Percentiles rank a stretch among this genome's conserved stretches.
phyloP scores from a whole-genome alignment of 1,139 yeast species.

The Hemisphaericaspora xylanilytica region DNA sequence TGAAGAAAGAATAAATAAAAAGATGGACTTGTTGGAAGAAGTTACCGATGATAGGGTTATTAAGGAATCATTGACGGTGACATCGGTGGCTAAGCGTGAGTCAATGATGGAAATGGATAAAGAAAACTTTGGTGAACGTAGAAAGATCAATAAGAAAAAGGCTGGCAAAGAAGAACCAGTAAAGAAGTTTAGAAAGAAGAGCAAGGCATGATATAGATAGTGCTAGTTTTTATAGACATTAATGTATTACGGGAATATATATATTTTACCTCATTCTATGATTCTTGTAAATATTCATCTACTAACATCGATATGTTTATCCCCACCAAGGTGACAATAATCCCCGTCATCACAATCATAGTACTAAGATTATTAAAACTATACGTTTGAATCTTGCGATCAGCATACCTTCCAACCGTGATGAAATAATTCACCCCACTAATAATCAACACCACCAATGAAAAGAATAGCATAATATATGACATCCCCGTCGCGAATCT shows the following conservation, averaged over 20 bases:
- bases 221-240: not conserved
- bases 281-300: conserved; percentile 26
- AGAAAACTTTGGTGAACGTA: conserved; percentile 80
- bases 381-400: conserved; percentile 41
- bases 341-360: conserved; percentile 33
- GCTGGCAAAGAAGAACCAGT: conserved; percentile 15
- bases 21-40: conserved; percentile 69
- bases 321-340: conserved; percentile 40
- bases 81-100: conserved; percentile 84
- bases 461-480: conserved; percentile 36
- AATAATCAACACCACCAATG: conserved; percentile 39
- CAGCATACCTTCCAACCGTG: conserved; percentile 46
- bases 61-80: conserved; percentile 61
- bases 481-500: conserved; percentile 35
- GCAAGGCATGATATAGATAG: not conserved
- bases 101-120: conserved; percentile 91
- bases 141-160: conserved; percentile 53
- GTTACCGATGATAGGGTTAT: conserved; percentile 77
- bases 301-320: conserved; percentile 43
- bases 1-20: conserved; percentile 76
- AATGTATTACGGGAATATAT: not conserved
- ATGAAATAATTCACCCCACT: conserved; percentile 46
- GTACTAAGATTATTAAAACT: conserved; percentile 39
- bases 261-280: not conserved
- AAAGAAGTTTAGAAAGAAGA: conserved; percentile 1